A percentile compares a stretch with the other conserved stretches of the same genome.
These are phyloP conservation scores for Tulasnella sp. DNA, from an alignment of 768 basidiomycete genomes.

Conservation along the genomic window DNA sequence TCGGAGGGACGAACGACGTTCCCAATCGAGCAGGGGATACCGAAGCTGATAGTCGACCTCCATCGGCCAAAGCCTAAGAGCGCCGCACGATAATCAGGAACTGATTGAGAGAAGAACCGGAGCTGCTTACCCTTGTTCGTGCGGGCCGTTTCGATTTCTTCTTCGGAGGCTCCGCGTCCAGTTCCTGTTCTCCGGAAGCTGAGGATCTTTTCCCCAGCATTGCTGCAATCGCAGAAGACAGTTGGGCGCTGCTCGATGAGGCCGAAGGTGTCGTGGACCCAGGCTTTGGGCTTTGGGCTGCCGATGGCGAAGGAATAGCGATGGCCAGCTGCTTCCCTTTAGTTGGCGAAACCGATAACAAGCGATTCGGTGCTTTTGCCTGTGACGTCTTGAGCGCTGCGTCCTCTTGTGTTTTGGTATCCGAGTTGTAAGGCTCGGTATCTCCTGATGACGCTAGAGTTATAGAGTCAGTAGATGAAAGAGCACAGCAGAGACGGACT, in stretches of 20 bases:
- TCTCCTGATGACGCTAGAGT: slow-evolving; percentile 7
- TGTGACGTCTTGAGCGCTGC: neutral
- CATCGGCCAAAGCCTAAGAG: neutral
- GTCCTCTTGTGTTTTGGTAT: neutral
- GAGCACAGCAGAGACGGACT: neutral
- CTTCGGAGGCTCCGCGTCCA: slow-evolving; percentile 25
- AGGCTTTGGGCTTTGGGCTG: neutral
- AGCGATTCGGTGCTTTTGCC: neutral
- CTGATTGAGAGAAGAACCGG: neutral
- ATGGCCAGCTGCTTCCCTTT: neutral
- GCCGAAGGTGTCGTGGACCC: slow-evolving; percentile 41
- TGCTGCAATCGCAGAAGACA: slow-evolving; percentile 46
- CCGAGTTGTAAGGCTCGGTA: neutral
- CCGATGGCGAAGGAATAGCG: neutral
- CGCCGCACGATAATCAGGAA: neutral
- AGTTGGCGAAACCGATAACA: neutral
- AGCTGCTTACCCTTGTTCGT: slow-evolving; percentile 27
- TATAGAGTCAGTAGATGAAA: slow-evolving; percentile 18
- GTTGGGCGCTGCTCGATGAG: neutral
- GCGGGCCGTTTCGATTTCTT: slow-evolving; percentile 27
- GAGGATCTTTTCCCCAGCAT: slow-evolving; percentile 55
- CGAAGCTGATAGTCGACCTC: slow-evolving; percentile 24
- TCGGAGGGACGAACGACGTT: slow-evolving; percentile 2
- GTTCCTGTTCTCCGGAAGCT: slow-evolving; percentile 31
- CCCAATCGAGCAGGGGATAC: neutral